Conservation (phyloP, 2,329 filamentous ascomycete genomes). For the Fusarium sp. region DNA sequence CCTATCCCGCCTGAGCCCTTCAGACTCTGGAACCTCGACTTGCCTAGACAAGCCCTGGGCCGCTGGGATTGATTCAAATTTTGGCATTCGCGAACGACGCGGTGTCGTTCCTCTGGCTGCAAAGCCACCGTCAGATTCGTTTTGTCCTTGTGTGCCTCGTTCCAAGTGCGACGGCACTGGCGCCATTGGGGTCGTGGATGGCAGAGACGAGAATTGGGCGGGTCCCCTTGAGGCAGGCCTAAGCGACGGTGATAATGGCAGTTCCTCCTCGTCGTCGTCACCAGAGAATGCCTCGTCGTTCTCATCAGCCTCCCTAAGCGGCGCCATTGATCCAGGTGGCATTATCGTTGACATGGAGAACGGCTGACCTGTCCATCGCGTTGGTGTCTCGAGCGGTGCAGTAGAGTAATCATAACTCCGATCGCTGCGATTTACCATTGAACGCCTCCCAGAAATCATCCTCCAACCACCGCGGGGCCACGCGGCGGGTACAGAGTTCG, state of each 20-base stretch:
- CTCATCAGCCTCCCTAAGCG: constrained; percentile 49
- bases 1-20: not conserved
- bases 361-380: constrained; percentile 58
- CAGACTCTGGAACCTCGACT: constrained; percentile 4
- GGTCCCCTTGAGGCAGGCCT: constrained; percentile 34
- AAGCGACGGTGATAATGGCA: constrained; percentile 38
- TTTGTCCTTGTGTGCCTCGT: constrained; percentile 47
- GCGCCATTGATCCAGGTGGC: constrained; percentile 46
- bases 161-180: constrained; percentile 59
- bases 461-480: constrained; percentile 44
- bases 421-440: constrained; percentile 40
- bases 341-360: constrained; percentile 51
- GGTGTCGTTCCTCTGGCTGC: not conserved
- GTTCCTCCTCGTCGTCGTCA: constrained; percentile 43
- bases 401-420: constrained; percentile 34
- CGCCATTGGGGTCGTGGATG: constrained; percentile 57
- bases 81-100: constrained; percentile 14
- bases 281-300: constrained; percentile 41
- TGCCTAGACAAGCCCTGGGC: not conserved
- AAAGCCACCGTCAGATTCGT: constrained; percentile 6
- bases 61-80: constrained; percentile 7
- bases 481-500: constrained; percentile 26
- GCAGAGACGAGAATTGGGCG: constrained; percentile 41
- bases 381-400: constrained; percentile 55
- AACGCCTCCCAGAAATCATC: constrained; percentile 42